Evolutionary conservation across 805 yeast genomes (phyloP).

Genomic region (Wickerhamiella occidentalis): DNA sequence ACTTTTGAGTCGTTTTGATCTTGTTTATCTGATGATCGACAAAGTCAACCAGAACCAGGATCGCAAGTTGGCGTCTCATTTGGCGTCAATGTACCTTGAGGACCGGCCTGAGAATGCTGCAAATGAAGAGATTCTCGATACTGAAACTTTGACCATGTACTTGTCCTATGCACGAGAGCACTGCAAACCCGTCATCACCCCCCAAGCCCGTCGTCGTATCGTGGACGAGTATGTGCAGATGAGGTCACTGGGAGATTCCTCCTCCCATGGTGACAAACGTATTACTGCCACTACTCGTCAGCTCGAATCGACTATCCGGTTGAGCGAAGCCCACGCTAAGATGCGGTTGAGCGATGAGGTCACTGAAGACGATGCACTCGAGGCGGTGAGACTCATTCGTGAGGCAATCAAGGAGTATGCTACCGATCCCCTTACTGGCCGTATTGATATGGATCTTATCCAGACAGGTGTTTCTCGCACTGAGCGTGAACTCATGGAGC

Average conservation of each 20-base stretch:
- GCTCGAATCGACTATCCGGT: conserved; percentile 86
- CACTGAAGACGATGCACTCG: conserved; percentile 70
- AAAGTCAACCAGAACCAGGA: conserved; percentile 80
- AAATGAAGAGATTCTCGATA: conserved; percentile 57
- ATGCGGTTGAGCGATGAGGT: conserved; percentile 72
- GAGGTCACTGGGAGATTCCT: conserved; percentile 90
- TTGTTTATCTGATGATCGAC: conserved; percentile 84
- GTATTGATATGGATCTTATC: conserved; percentile 92
- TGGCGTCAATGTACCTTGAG: conserved; percentile 83
- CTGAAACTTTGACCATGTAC: conserved; percentile 76
- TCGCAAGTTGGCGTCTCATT: conserved; percentile 75
- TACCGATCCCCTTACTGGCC: conserved; percentile 92
- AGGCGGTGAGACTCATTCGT: conserved; percentile 84
- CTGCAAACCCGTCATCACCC: conserved; percentile 65
- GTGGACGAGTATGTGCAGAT: conserved; percentile 83
- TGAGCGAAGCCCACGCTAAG: conserved; percentile 94
- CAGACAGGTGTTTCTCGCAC: conserved; percentile 55
- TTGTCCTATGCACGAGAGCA: conserved; percentile 91
- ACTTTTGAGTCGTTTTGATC: conserved; percentile 82
- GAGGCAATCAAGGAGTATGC: conserved; percentile 97
- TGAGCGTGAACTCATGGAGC: conserved; percentile 8
- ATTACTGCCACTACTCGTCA: conserved; percentile 98
- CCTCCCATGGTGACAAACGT: conserved; percentile 71
- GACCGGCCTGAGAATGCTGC: conserved; percentile 70
- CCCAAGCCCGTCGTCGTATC: conserved; percentile 69